A percentile compares a stretch with the other conserved stretches of the same genome.
Evolutionary conservation across 768 basidiomycete genomes (phyloP).

Genomic region (Hemileccinum impolitum): DNA sequence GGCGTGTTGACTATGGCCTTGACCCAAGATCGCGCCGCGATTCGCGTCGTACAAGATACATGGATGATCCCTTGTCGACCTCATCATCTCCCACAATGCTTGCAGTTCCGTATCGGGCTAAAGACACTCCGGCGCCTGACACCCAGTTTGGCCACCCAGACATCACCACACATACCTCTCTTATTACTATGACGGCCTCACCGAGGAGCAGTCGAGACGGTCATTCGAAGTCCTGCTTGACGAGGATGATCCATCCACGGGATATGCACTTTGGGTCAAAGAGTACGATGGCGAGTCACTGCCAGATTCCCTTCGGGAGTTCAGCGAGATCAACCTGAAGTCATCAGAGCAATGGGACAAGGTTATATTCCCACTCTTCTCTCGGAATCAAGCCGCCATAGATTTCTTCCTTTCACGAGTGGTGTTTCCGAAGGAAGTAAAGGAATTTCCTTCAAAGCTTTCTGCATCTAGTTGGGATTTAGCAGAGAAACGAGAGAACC

Average conservation of each 20-base stretch:
- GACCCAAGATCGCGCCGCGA: neutral
- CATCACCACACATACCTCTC: constrained; percentile 23
- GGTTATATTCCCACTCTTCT: neutral
- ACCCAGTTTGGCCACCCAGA: constrained; percentile 37
- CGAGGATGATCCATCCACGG: neutral
- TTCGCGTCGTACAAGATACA: no score
- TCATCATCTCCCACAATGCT: constrained; percentile 24
- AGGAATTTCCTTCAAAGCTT: constrained; percentile 31
- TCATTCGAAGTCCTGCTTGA: neutral
- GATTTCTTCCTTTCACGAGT: constrained; percentile 24
- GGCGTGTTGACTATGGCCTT: constrained; percentile 34
- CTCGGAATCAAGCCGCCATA: neutral
- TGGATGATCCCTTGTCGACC: no score
- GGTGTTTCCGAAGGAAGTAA: constrained; percentile 34
- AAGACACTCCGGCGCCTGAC: constrained; percentile 28
- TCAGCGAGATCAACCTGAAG: constrained; percentile 3
- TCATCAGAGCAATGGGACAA: constrained; percentile 9
- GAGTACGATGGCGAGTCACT: neutral
- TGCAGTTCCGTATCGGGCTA: constrained; percentile 35
- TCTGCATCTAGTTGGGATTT: constrained; percentile 34
- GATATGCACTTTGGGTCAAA: neutral
- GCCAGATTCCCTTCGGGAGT: neutral
- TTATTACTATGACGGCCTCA: neutral
- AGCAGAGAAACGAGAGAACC: constrained; percentile 18
- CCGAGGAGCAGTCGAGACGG: neutral